Percentiles rank a stretch among this genome's conserved stretches.
These are phyloP conservation scores for Lagenaria siceraria DNA, from an alignment of 306 rosid species.

Conservation along the genomic window DNA sequence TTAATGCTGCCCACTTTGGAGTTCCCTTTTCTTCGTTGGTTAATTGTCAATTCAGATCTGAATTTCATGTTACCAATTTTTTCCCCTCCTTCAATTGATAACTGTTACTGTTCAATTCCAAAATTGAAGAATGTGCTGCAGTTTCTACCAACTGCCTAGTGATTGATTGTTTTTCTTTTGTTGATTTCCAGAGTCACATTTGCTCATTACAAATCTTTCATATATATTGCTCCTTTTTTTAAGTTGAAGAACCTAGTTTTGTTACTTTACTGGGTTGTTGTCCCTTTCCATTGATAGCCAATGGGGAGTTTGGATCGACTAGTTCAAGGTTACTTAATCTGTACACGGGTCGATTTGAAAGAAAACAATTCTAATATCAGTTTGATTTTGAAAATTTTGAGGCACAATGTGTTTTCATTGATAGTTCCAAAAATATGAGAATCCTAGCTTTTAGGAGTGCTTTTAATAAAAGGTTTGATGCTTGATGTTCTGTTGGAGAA, in stretches of 20 bases:
- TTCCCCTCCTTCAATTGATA: background rate
- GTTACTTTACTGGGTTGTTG: background rate
- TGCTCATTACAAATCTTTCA: background rate
- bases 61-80: background rate
- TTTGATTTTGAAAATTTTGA: background rate
- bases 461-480: background rate
- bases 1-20: background rate
- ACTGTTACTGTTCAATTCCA: background rate
- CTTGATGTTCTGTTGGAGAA: background rate
- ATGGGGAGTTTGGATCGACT: no score
- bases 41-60: slow-evolving; percentile 2
- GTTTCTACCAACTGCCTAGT: background rate
- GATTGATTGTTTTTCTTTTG: background rate
- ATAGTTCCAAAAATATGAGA: background rate
- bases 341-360: background rate
- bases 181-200: background rate
- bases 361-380: background rate
- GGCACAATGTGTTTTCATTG: background rate
- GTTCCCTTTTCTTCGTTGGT: background rate
- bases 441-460: background rate
- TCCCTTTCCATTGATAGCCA: background rate
- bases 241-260: background rate
- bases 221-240: background rate
- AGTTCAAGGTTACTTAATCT: background rate
- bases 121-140: background rate